Conservation (phyloP, 2,329 filamentous ascomycete genomes). For the Pyricularia sp. region DNA sequence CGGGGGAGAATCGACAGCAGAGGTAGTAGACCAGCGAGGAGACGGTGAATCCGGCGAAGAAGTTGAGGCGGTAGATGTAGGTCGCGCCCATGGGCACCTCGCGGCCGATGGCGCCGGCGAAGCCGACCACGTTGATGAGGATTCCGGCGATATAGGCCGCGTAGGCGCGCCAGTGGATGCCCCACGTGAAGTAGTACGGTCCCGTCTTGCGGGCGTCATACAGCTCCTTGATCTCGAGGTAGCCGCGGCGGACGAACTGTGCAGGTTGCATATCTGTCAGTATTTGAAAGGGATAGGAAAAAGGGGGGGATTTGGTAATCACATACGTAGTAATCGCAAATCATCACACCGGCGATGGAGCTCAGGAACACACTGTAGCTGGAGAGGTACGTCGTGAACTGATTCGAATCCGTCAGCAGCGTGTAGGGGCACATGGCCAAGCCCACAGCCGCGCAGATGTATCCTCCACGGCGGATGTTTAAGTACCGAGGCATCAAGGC, state of each 20-base stretch:
- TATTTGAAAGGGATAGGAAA: neutral
- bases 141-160: constrained; percentile 75
- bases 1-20: constrained; percentile 59
- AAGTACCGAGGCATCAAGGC: constrained; percentile 71
- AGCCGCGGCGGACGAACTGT: constrained; percentile 63
- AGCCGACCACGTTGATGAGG: constrained; percentile 84
- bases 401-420: constrained; percentile 63
- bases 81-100: constrained; percentile 67
- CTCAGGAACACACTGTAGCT: constrained; percentile 93
- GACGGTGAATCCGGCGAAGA: constrained; percentile 75
- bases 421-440: constrained; percentile 84
- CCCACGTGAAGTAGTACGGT: constrained; percentile 66
- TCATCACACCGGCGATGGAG: constrained; percentile 85
- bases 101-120: constrained; percentile 68
- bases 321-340: constrained; percentile 67
- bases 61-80: constrained; percentile 87
- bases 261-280: neutral
- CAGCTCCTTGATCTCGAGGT: constrained; percentile 67
- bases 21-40: constrained; percentile 57
- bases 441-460: constrained; percentile 71
- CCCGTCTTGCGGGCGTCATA: constrained; percentile 61
- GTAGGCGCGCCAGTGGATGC: constrained; percentile 78
- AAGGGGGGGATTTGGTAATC: no score
- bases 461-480: constrained; percentile 79
- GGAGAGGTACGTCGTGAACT: constrained; percentile 85